Conservation (phyloP, 768 basidiomycete genomes). For the Mycena leptocephala region DNA sequence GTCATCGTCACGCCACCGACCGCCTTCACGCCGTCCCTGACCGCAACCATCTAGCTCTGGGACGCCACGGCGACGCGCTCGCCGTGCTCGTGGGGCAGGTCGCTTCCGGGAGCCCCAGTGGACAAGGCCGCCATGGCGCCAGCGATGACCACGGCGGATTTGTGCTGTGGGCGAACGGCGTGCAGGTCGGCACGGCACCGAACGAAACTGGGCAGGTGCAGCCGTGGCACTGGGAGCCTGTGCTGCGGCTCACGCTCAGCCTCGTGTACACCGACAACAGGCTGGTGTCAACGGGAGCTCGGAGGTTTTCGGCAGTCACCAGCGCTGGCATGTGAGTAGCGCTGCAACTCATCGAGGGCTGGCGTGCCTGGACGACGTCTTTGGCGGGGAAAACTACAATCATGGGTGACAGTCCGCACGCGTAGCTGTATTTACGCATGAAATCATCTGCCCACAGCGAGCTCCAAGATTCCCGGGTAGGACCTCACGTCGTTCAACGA, state of each 20-base stretch:
- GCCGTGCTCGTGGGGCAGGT: too few relatives aligned
- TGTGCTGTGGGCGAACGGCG: too few relatives aligned
- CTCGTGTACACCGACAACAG: too few relatives aligned
- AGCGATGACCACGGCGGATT: too few relatives aligned
- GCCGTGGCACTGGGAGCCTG: too few relatives aligned
- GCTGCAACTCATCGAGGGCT: neutral
- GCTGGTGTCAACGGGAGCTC: neutral
- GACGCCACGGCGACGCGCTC: neutral
- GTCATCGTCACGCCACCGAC: neutral
- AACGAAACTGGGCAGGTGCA: too few relatives aligned
- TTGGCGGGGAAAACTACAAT: constrained; percentile 48
- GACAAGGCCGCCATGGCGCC: too few relatives aligned
- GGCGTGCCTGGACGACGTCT: constrained; percentile 23
- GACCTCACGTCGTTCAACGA: constrained; percentile 39
- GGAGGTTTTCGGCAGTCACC: neutral
- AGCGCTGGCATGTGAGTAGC: neutral
- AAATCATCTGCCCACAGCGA: constrained; percentile 29
- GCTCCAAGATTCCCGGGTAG: constrained; percentile 39
- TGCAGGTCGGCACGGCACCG: too few relatives aligned
- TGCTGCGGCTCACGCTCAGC: too few relatives aligned
- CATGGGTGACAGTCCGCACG: constrained; percentile 36
- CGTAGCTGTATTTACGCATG: neutral
- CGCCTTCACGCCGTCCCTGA: neutral
- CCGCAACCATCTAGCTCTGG: neutral
- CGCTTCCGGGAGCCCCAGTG: neutral